These are phyloP conservation scores for Trichoderma simmonsii DNA, from an alignment of 2,329 filamentous ascomycete species.

Conservation along the genomic window DNA sequence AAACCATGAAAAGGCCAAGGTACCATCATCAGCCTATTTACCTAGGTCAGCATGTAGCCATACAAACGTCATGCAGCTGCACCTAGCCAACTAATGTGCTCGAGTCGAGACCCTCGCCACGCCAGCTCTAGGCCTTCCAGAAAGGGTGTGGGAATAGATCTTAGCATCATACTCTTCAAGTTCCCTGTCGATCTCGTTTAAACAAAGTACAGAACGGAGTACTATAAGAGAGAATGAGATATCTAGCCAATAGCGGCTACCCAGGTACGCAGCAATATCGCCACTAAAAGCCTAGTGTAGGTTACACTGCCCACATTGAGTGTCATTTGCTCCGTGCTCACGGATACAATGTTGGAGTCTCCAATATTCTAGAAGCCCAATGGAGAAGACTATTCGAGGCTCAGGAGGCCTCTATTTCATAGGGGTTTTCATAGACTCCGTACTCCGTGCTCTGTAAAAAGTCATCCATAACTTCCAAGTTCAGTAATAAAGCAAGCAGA, in stretches of 20 bases:
- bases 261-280: background rate
- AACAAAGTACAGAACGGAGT: background rate
- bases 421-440: background rate
- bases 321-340: background rate
- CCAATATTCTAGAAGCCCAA: background rate
- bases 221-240: background rate
- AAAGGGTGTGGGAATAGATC: background rate
- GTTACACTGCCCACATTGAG: background rate
- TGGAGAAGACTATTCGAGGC: background rate
- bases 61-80: background rate
- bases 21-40: background rate
- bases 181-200: background rate
- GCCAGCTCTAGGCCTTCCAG: background rate
- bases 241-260: background rate
- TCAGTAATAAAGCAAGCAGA: background rate
- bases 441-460: background rate
- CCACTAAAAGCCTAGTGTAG: background rate
- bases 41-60: background rate
- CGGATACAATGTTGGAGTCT: background rate
- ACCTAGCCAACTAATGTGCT: background rate
- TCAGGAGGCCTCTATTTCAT: slow-evolving; percentile 1
- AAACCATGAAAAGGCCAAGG: background rate
- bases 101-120: background rate
- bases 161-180: background rate
- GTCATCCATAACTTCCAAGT: background rate